phyloP scores from a whole-genome alignment of 73 alveolate genomes.

The Tetrahymena borealis region DNA sequence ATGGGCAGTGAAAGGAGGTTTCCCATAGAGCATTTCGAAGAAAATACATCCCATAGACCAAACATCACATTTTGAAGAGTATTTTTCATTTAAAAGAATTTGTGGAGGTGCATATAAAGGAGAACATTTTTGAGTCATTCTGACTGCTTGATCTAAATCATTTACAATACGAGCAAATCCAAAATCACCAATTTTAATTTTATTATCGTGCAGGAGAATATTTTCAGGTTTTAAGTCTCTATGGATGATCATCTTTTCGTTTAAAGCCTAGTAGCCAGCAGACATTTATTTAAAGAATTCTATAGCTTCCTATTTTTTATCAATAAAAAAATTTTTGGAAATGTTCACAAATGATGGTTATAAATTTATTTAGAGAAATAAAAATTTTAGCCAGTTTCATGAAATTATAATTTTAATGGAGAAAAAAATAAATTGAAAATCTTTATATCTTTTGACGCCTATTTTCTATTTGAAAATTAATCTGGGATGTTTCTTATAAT shows the following conservation, averaged over 20 bases:
- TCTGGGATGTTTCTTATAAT: too few species aligned
- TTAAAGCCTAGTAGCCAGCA: slow-evolving; percentile 25
- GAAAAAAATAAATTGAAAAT: too few species aligned
- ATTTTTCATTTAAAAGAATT: slow-evolving; percentile 3
- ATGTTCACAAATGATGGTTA: neutral
- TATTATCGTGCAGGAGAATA: slow-evolving; percentile 15
- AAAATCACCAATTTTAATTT: slow-evolving; percentile 37
- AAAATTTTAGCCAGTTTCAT: too few species aligned
- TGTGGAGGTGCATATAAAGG: slow-evolving; percentile 45
- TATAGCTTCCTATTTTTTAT: slow-evolving; percentile 9
- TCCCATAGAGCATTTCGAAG: slow-evolving; percentile 38
- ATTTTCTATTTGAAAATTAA: too few species aligned
- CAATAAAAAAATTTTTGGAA: neutral
- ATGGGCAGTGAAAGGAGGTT: slow-evolving; percentile 25
- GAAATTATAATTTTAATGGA: too few species aligned
- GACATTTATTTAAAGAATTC: slow-evolving; percentile 17
- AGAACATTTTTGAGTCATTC: slow-evolving; percentile 20
- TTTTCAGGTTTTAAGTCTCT: slow-evolving; percentile 40
- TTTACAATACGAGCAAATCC: slow-evolving; percentile 22
- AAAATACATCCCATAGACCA: slow-evolving; percentile 41
- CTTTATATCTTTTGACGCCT: too few species aligned
- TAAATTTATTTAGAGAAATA: neutral
- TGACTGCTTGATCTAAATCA: neutral
- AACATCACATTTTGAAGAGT: slow-evolving; percentile 36
- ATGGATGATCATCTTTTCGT: slow-evolving; percentile 21